These are phyloP conservation scores for Panicum hallii DNA, from an alignment of 202 grass and related monocot genomes.

Conservation along the genomic window DNA sequence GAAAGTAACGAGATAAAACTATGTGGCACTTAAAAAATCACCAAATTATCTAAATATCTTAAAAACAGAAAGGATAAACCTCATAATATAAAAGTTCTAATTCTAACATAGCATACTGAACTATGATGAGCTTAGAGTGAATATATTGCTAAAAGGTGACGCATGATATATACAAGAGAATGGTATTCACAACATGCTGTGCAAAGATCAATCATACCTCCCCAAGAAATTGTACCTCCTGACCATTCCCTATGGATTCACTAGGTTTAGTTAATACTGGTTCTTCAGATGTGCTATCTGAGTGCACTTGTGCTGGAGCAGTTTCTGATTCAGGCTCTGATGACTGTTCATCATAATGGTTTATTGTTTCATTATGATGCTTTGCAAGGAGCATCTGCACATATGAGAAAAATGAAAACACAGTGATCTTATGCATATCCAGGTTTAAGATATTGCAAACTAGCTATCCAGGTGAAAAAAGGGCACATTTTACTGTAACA, in stretches of 20 bases:
- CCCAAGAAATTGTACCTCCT: slow-evolving; percentile 70
- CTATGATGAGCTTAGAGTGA: neutral
- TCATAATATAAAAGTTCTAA: slow-evolving; percentile 10
- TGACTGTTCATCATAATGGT: slow-evolving; percentile 52
- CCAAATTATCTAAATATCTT: slow-evolving; percentile 27
- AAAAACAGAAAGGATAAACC: slow-evolving; percentile 3
- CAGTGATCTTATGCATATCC: slow-evolving; percentile 29
- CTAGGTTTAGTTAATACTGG: slow-evolving; percentile 54
- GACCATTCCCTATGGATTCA: slow-evolving; percentile 60
- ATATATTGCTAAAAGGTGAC: slow-evolving; percentile 2
- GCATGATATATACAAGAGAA: neutral
- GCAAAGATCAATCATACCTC: slow-evolving; percentile 66
- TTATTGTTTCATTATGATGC: slow-evolving; percentile 60
- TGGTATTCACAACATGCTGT: neutral
- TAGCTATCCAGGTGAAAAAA: slow-evolving; percentile 7
- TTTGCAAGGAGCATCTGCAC: slow-evolving; percentile 74
- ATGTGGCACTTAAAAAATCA: slow-evolving; percentile 8
- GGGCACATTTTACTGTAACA: slow-evolving; percentile 19
- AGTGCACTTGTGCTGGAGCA: slow-evolving; percentile 46
- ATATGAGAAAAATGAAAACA: slow-evolving; percentile 31
- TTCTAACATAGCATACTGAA: slow-evolving; percentile 32
- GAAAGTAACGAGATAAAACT: slow-evolving; percentile 15
- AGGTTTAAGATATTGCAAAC: slow-evolving; percentile 38
- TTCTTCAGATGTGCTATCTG: slow-evolving; percentile 53
- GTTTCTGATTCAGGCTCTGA: slow-evolving; percentile 55